These are phyloP conservation scores for Oryza coarctata DNA, from an alignment of 176 grass and related monocot species.

Conservation along the genomic window DNA sequence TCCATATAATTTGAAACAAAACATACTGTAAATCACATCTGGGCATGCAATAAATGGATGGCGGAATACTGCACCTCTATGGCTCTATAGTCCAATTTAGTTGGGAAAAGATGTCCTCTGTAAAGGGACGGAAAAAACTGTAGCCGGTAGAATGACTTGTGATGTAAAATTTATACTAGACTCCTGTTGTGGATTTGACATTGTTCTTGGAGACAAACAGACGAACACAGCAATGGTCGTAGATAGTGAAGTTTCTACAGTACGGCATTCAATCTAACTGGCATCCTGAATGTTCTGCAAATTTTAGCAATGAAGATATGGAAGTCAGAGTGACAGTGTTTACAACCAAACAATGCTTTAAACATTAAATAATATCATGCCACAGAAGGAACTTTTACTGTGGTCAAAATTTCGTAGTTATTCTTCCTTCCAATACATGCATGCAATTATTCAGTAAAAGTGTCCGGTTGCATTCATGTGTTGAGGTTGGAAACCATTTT, in stretches of 20 bases:
- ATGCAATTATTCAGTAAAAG: not conserved
- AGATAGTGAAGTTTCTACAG: no score
- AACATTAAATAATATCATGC: not conserved
- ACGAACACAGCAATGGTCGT: not conserved
- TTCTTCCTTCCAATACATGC: not conserved
- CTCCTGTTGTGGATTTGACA: not conserved
- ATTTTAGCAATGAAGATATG: not conserved
- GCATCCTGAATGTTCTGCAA: not conserved
- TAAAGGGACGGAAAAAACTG: constrained; percentile 3
- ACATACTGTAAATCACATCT: not conserved
- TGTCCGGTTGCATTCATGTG: no score
- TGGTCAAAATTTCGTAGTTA: not conserved
- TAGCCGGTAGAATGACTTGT: not conserved
- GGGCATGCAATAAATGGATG: not conserved
- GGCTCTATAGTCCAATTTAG: not conserved
- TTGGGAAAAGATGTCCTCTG: not conserved
- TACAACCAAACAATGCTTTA: not conserved
- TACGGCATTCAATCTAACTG: not conserved
- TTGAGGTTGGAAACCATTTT: no score
- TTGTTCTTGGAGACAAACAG: not conserved
- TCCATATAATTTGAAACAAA: not conserved
- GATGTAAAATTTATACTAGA: not conserved
- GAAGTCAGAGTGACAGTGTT: not conserved
- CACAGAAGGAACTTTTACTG: not conserved
- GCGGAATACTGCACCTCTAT: not conserved